These are phyloP conservation scores for Quercus phellos DNA, from an alignment of 331 rosid species.

Conservation along the genomic window DNA sequence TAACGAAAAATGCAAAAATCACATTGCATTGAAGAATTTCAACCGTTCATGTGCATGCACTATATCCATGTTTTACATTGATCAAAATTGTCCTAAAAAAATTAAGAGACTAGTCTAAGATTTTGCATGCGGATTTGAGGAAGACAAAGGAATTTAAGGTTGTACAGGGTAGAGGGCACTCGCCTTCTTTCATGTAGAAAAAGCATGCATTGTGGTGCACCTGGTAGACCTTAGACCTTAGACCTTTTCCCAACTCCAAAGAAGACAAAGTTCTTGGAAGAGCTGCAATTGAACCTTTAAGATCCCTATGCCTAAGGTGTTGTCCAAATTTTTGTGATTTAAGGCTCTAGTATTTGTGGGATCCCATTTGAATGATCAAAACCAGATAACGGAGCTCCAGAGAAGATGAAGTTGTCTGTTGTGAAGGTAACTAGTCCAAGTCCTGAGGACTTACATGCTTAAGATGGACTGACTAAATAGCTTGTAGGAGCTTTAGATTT, in stretches of 20 bases:
- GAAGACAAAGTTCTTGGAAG: not conserved
- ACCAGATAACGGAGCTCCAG: not conserved
- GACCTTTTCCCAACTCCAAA: too few relatives aligned
- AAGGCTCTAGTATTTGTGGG: not conserved
- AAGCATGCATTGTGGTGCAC: not conserved
- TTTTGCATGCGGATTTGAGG: not conserved
- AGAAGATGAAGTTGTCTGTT: too few relatives aligned
- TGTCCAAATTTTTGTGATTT: too few relatives aligned
- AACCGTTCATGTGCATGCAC: not conserved
- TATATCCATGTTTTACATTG: not conserved
- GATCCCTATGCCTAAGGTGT: not conserved
- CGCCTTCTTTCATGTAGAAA: not conserved
- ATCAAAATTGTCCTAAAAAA: not conserved
- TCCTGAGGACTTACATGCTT: too few relatives aligned
- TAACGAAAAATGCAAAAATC: not conserved
- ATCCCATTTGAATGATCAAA: not conserved
- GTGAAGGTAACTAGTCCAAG: too few relatives aligned
- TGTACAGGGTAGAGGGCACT: not conserved
- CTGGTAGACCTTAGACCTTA: not conserved
- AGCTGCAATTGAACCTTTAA: not conserved
- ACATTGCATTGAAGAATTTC: not conserved
- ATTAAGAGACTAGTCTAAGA: not conserved
- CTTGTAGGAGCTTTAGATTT: not conserved
- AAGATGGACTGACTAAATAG: not conserved
- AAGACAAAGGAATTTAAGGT: not conserved